These are phyloP conservation scores for Breviolum minutum DNA, from an alignment of 73 alveolate genomes.

Conservation along the genomic window DNA sequence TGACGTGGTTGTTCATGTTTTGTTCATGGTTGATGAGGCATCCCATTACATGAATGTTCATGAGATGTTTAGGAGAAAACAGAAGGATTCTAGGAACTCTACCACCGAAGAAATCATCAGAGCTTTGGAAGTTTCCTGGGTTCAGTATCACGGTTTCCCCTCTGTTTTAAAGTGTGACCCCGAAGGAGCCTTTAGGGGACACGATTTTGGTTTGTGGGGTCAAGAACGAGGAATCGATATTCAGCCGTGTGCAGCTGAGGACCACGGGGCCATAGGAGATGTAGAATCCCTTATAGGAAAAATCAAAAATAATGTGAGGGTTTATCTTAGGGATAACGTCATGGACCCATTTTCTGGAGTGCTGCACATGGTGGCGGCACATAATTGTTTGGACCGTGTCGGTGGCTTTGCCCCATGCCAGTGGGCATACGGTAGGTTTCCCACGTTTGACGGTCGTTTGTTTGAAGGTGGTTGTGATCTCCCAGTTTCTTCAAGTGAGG, in stretches of 20 bases:
- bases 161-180: not conserved
- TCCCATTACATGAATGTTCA: not conserved
- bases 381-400: not conserved
- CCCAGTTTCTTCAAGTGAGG: not conserved
- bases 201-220: not conserved
- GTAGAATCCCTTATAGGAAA: constrained; percentile 30
- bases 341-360: not conserved
- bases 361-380: not conserved
- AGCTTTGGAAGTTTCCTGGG: not conserved
- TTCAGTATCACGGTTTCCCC: not conserved
- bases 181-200: not conserved
- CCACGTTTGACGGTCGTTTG: not conserved
- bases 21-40: constrained; percentile 8
- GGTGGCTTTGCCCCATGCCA: constrained; percentile 9
- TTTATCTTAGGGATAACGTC: not conserved
- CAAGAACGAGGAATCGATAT: constrained; percentile 49
- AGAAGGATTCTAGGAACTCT: not conserved
- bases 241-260: constrained; percentile 13
- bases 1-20: not conserved
- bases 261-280: not conserved
- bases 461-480: not conserved
- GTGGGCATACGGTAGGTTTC: constrained; percentile 32
- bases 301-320: not conserved
- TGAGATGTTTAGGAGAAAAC: not conserved
- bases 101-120: not conserved